Conservation (phyloP, 306 rosid species). For the Begonia fuchsioides region DNA sequence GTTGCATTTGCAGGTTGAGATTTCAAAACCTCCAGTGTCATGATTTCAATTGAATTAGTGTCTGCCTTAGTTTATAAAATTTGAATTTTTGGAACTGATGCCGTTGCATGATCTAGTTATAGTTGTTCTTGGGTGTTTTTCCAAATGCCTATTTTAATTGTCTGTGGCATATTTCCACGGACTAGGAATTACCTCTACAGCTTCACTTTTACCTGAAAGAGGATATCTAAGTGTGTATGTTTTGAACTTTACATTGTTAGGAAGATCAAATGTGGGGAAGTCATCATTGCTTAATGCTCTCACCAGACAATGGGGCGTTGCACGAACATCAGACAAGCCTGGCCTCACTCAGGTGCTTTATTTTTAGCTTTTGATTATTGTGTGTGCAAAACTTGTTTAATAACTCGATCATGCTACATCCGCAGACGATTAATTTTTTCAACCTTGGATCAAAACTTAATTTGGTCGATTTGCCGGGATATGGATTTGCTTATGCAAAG, state of each 20-base stretch:
- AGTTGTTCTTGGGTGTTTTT: too few species aligned
- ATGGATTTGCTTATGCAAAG: constrained; percentile 96
- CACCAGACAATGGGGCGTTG: constrained; percentile 96
- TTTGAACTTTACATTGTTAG: constrained; percentile 17
- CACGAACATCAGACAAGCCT: constrained; percentile 77
- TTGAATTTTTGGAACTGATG: too few species aligned
- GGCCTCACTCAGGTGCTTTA: constrained; percentile 77
- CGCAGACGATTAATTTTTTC: constrained; percentile 84
- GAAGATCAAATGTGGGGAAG: constrained; percentile 95
- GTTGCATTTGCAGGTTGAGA: constrained; percentile 91
- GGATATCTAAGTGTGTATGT: too few species aligned
- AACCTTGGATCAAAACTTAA: constrained; percentile 53
- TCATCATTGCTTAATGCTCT: constrained; percentile 89
- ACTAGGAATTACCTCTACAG: too few species aligned
- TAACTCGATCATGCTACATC: constrained; percentile 4
- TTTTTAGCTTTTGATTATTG: neutral
- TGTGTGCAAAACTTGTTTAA: constrained; percentile 6
- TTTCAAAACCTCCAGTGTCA: neutral
- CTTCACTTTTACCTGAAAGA: too few species aligned
- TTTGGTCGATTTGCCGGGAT: constrained; percentile 94
- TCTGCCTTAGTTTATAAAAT: too few species aligned
- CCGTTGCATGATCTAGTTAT: too few species aligned
- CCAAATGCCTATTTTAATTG: too few species aligned
- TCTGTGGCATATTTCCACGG: too few species aligned
- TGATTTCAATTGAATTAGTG: too few species aligned